Conservation (phyloP, 345 rosid species). For the Hirschfeldia incana region DNA sequence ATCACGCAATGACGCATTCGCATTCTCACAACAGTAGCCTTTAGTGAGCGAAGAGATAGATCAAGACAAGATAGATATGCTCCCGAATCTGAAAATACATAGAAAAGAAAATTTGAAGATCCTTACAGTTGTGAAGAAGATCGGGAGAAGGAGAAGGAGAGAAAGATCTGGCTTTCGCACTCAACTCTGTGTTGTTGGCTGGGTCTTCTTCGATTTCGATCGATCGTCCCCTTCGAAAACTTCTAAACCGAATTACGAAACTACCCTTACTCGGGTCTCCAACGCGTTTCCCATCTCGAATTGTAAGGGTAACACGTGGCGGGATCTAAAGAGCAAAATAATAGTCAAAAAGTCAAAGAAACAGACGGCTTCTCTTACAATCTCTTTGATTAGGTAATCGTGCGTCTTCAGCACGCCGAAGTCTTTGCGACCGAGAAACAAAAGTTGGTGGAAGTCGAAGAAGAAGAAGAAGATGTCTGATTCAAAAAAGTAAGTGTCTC, state of each 20-base stretch:
- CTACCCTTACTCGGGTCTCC: constrained; percentile 25
- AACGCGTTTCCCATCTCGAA: background rate
- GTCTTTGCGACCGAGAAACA: constrained; percentile 20
- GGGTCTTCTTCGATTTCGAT: constrained; percentile 31
- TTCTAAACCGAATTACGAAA: constrained; percentile 22
- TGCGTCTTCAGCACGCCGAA: background rate
- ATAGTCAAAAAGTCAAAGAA: constrained; percentile 17
- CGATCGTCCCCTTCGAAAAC: constrained; percentile 15
- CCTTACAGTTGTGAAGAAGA: constrained; percentile 27
- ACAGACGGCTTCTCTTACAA: constrained; percentile 12
- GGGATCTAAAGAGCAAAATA: background rate
- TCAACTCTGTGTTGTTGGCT: background rate
- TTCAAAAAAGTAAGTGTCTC: constrained; percentile 26
- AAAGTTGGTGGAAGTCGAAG: constrained; percentile 11
- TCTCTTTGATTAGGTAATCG: background rate
- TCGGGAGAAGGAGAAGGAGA: constrained; percentile 5
- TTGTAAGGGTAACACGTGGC: constrained; percentile 8
- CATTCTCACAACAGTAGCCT: background rate
- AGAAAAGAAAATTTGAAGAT: background rate
- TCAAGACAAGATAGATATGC: background rate
- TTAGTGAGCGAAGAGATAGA: background rate
- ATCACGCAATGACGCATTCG: background rate
- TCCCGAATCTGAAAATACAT: background rate
- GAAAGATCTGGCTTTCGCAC: constrained; percentile 18
- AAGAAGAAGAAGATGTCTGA: constrained; percentile 25